Evolutionary conservation across 768 basidiomycete genomes (phyloP).

Genomic region (Psilocybe cyanescens): DNA sequence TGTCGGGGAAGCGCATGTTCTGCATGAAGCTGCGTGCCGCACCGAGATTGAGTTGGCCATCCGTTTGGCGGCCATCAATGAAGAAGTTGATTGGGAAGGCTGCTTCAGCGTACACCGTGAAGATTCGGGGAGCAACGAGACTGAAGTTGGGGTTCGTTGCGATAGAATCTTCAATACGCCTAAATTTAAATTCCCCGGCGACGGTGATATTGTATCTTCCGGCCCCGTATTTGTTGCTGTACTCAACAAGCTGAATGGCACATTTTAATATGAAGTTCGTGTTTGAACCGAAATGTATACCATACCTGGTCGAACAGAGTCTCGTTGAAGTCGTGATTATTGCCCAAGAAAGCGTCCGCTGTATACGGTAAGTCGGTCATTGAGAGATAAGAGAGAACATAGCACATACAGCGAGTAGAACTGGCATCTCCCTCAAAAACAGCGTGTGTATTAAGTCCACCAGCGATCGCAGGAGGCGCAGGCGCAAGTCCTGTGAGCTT

Average conservation of each 20-base stretch:
- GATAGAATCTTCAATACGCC: conserved; percentile 29
- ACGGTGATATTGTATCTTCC: conserved; percentile 30
- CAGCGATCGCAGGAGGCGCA: conserved; percentile 25
- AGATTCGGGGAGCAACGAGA: conserved; percentile 26
- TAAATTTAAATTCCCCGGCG: conserved; percentile 25
- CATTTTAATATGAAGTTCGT: background rate
- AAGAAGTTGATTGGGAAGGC: conserved; percentile 27
- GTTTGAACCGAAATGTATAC: background rate
- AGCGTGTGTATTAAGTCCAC: conserved; percentile 28
- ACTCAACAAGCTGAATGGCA: conserved; percentile 19
- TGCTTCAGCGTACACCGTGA: conserved; percentile 27
- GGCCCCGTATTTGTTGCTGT: conserved; percentile 27
- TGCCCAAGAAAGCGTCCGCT: conserved; percentile 26
- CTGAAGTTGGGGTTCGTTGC: conserved; percentile 29
- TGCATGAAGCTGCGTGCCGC: conserved; percentile 28
- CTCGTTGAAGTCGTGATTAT: conserved; percentile 29
- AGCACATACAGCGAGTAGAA: conserved; percentile 21
- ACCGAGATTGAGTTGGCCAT: conserved; percentile 24
- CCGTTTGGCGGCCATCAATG: conserved; percentile 25
- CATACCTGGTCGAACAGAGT: conserved; percentile 26
- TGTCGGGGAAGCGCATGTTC: conserved; percentile 22
- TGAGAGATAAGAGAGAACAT: too few relatives aligned
- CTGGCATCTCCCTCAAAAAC: conserved; percentile 27
- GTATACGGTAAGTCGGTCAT: too few relatives aligned
- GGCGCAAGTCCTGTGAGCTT: conserved; percentile 23